Conservation (phyloP, 176 grass and related monocot species). For the Secale cereale region DNA sequence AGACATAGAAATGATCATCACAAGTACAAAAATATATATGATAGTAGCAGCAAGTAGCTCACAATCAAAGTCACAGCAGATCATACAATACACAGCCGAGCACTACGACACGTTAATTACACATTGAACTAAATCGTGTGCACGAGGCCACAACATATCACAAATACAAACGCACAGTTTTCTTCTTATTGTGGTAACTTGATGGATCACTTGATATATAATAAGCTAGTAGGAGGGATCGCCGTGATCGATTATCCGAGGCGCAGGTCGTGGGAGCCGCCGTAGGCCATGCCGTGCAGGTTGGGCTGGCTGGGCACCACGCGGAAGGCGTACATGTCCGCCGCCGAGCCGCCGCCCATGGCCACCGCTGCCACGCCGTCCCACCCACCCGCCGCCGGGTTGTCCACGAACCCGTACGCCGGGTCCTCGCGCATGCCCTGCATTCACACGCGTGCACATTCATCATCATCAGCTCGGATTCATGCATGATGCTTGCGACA, state of each 20-base stretch:
- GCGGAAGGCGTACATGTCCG: constrained; percentile 81
- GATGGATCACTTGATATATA: neutral
- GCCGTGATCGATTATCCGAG: constrained; percentile 38
- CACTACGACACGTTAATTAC: no score
- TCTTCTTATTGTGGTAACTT: neutral
- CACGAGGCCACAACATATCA: neutral
- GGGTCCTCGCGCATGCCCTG: constrained; percentile 81
- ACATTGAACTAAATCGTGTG: no score
- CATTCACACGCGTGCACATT: neutral
- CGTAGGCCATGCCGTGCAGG: constrained; percentile 80
- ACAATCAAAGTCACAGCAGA: no score
- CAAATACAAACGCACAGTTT: neutral
- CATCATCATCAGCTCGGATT: neutral
- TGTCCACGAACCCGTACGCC: constrained; percentile 70
- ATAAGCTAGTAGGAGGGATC: neutral
- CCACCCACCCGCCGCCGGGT: constrained; percentile 38
- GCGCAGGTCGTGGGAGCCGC: constrained; percentile 70
- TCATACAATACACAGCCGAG: no score
- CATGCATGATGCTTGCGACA: no score
- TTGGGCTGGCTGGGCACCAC: constrained; percentile 89
- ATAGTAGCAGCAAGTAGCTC: no score
- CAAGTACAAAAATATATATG: no score
- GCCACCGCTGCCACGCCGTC: constrained; percentile 33
- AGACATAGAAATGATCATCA: no score
- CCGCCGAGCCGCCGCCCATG: constrained; percentile 1